Conservation (phyloP, 2,329 filamentous ascomycete genomes). For the Diaporthe australafricana region DNA sequence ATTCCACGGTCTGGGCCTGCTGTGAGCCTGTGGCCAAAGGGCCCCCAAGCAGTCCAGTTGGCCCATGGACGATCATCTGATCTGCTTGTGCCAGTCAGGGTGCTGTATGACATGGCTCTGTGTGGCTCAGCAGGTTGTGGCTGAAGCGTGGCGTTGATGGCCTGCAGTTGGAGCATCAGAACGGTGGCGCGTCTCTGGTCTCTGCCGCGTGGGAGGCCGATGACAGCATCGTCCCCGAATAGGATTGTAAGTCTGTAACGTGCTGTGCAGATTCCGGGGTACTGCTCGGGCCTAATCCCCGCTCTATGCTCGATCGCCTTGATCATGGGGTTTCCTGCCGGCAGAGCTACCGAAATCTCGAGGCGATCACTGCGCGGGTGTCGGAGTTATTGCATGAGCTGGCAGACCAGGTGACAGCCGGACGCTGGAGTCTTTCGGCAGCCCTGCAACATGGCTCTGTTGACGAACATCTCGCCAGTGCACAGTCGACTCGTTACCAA, state of each 20-base stretch:
- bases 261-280: neutral
- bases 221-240: conserved; percentile 6
- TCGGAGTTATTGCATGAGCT: conserved; percentile 1
- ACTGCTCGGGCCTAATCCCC: neutral
- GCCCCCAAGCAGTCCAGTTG: conserved; percentile 3
- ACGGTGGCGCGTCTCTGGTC: neutral
- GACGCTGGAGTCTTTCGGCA: neutral
- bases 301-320: neutral
- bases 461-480: too few species aligned
- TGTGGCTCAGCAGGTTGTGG: conserved; percentile 27
- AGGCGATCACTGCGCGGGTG: conserved; percentile 6
- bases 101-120: neutral
- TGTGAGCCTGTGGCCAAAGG: neutral
- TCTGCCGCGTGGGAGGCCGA: neutral
- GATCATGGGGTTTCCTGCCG: neutral
- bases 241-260: neutral
- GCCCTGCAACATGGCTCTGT: too few species aligned
- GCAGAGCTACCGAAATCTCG: neutral
- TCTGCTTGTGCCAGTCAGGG: neutral
- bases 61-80: conserved; percentile 24
- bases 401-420: neutral
- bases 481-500: too few species aligned
- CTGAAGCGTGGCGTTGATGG: conserved; percentile 14
- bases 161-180: too few species aligned
- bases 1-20: conserved; percentile 1